Percentiles rank a stretch among this genome's conserved stretches.
Evolutionary conservation across 306 rosid genomes (phyloP).

Genomic region (Pterocarpus macrocarpus): DNA sequence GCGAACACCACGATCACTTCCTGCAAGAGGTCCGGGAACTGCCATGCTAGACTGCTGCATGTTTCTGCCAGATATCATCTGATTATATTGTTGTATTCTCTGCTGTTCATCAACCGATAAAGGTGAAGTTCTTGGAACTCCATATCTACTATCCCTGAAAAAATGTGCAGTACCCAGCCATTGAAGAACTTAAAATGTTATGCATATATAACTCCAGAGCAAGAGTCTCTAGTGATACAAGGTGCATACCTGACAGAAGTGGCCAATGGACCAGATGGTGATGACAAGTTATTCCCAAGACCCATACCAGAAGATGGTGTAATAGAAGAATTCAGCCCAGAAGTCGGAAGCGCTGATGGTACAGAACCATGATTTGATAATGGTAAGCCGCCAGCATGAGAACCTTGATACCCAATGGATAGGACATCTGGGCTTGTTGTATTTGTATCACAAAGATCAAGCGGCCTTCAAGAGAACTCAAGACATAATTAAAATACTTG

Average conservation of each 20-base stretch:
- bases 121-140: slow-evolving; percentile 73
- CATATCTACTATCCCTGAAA: slow-evolving; percentile 80
- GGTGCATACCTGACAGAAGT: slow-evolving; percentile 68
- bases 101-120: slow-evolving; percentile 94
- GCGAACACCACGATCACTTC: slow-evolving; percentile 90
- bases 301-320: slow-evolving; percentile 83
- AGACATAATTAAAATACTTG: slow-evolving; percentile 40
- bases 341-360: slow-evolving; percentile 65
- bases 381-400: slow-evolving; percentile 77
- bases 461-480: slow-evolving; percentile 83
- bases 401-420: slow-evolving; percentile 74
- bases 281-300: slow-evolving; percentile 67
- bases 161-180: not conserved
- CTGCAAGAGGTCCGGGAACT: slow-evolving; percentile 73
- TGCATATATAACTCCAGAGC: not conserved
- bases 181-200: not conserved
- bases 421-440: slow-evolving; percentile 72
- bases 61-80: slow-evolving; percentile 76
- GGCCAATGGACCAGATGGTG: slow-evolving; percentile 69
- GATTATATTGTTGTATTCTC: slow-evolving; percentile 85
- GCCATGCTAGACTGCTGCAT: slow-evolving; percentile 78
- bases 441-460: slow-evolving; percentile 86
- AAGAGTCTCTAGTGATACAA: slow-evolving; percentile 40
- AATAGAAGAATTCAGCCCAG: slow-evolving; percentile 72
- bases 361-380: slow-evolving; percentile 77